Evolutionary conservation across 2,329 filamentous ascomycete genomes (phyloP), one percentile per base, ranked within the genome.

Genomic region (Fusarium acutatum): DNA sequence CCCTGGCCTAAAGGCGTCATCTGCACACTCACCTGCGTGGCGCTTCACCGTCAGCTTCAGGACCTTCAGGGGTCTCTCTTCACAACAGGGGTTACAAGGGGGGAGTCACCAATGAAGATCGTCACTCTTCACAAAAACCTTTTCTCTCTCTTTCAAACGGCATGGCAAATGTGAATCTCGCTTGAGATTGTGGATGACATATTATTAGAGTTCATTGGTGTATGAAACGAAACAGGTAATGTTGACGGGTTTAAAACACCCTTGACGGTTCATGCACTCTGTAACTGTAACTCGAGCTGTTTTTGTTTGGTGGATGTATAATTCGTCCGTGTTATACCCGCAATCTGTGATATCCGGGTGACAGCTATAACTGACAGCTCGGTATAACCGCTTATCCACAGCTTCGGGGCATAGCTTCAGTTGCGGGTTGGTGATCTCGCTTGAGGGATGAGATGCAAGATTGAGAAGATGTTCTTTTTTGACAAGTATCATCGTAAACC

Each of bases 201-300:
- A 41, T 41, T 60, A 28, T 69, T 52, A 32, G 30, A 58, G 50
- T 40, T 54, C 43, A 66, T 68, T 35, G 40, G 43, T 20, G 35
- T 37, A 43, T 72, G 69, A 73, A 73, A 73, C 71, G 66, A 73
- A 73, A 73, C 70, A 73, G 47, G 67, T 34, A 54, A 64, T 58
- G 49, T 34, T 15, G 40, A 22, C 47, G 63, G 53, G 38, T 53
- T 52, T 67, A 47, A 66, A 43, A 35, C 34, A 65, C 34, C 47
- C 46, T 47, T 53, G 46, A 6, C 40, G 12, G 66, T 72, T 69
- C 60, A 73, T 73, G 60, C 65, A 66, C 44, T 52, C 17, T 56
- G 35, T 24, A 46, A 11, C 30, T 50, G 32, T 35, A n/a, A 30
- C 52, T 20, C 24, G 13, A 50, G 20, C 24, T 53, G 50, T 24